Evolutionary conservation across 495 filamentous ascomycete species (phyloP).

Genomic region (Penicillium ucsense): DNA sequence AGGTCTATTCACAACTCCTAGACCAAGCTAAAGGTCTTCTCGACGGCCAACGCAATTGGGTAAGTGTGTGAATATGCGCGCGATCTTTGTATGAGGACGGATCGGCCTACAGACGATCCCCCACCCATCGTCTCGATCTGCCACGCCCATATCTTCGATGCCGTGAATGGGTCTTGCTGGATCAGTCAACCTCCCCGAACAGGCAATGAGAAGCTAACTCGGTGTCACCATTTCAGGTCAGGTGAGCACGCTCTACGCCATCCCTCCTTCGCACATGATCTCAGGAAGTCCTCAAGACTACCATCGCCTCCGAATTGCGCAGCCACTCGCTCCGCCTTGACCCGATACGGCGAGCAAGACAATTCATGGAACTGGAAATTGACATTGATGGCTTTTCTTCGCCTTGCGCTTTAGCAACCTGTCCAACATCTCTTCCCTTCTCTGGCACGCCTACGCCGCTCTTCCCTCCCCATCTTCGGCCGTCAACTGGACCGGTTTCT

Average conservation of each 20-base stretch:
- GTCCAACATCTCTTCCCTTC: constrained; percentile 71
- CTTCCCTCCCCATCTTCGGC: constrained; percentile 61
- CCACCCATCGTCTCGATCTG: no score
- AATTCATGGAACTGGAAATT: background rate
- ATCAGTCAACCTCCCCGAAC: no score
- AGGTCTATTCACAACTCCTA: constrained; percentile 68
- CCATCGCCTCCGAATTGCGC: background rate
- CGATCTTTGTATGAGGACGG: no score
- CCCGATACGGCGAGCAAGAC: background rate
- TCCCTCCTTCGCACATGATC: no score
- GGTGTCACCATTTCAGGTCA: constrained; percentile 37
- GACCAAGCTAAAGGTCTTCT: constrained; percentile 62
- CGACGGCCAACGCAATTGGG: constrained; percentile 80
- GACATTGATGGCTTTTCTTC: background rate
- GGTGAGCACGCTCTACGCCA: constrained; percentile 27
- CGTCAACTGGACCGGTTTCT: constrained; percentile 92
- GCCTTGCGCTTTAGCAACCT: constrained; percentile 52
- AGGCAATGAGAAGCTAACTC: constrained; percentile 3
- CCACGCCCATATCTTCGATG: no score
- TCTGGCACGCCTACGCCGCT: constrained; percentile 78
- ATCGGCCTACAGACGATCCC: no score
- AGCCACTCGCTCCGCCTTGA: background rate
- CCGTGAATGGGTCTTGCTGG: no score
- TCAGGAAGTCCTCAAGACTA: no score
- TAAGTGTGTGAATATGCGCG: constrained; percentile 25